Evolutionary conservation across 2,329 filamentous ascomycete genomes (phyloP).

Genomic region (Diaporthe velutina): DNA sequence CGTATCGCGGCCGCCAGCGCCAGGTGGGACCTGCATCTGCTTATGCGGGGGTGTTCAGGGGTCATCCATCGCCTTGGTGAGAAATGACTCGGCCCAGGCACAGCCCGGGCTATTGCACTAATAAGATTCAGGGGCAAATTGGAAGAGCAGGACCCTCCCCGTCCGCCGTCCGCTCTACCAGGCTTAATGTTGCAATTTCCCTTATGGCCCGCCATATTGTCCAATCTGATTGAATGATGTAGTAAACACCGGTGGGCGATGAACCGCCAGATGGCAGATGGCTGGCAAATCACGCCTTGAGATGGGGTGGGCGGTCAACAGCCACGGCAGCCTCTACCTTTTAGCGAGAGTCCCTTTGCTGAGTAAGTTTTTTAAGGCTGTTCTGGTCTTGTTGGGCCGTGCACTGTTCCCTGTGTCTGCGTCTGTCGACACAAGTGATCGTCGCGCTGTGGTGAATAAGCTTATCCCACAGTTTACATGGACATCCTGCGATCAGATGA

Average conservation of each 20-base stretch:
- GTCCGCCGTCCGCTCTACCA: background rate
- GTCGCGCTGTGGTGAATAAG: constrained; percentile 19
- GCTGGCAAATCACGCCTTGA: constrained; percentile 26
- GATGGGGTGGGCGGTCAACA: constrained; percentile 8
- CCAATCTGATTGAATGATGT: constrained; percentile 27
- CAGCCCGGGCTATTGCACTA: constrained; percentile 26
- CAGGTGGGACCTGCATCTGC: constrained; percentile 3
- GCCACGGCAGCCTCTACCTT: background rate
- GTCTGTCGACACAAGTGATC: constrained; percentile 21
- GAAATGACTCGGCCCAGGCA: constrained; percentile 26
- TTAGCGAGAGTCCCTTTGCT: background rate
- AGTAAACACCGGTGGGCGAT: background rate
- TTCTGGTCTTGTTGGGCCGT: background rate
- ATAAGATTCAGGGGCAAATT: constrained; percentile 36
- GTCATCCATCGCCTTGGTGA: constrained; percentile 22
- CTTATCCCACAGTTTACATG: constrained; percentile 22
- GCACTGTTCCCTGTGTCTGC: constrained; percentile 11
- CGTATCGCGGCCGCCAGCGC: background rate
- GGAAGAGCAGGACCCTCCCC: constrained; percentile 30
- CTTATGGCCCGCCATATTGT: constrained; percentile 10
- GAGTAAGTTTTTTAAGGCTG: constrained; percentile 2
- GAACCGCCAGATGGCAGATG: constrained; percentile 9
- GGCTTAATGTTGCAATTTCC: constrained; percentile 31
- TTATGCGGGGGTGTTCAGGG: constrained; percentile 29
- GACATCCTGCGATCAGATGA: constrained; percentile 18